These are phyloP conservation scores for Beverwykella pulmonaria DNA, from an alignment of 495 filamentous ascomycete species.

Conservation along the genomic window DNA sequence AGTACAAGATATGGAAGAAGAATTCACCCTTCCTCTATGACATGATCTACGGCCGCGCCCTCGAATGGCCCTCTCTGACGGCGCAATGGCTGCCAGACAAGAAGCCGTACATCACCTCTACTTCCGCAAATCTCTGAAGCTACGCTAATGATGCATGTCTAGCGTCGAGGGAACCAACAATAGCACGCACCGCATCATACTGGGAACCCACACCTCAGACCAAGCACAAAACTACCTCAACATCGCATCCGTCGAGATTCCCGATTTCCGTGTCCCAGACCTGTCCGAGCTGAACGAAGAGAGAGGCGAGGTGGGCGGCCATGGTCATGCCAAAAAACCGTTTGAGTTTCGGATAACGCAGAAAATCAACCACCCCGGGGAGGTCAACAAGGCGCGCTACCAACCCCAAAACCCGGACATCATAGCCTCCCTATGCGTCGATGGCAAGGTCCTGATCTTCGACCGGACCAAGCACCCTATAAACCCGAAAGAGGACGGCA, in stretches of 20 bases:
- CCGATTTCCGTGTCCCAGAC: constrained; percentile 67
- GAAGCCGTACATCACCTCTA: constrained; percentile 62
- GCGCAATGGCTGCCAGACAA: constrained; percentile 98
- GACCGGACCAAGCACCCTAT: constrained; percentile 92
- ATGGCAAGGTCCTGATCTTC: constrained; percentile 87
- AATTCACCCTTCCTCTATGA: constrained; percentile 96
- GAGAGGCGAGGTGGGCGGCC: constrained; percentile 89
- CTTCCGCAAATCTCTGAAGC: background rate
- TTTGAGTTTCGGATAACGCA: constrained; percentile 87
- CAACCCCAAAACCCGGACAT: constrained; percentile 97
- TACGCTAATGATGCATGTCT: constrained; percentile 8
- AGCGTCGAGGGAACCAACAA: constrained; percentile 81
- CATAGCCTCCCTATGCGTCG: constrained; percentile 89
- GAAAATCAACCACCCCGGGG: constrained; percentile 92
- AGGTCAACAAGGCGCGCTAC: constrained; percentile 98
- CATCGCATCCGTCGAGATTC: constrained; percentile 88
- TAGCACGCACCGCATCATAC: constrained; percentile 84
- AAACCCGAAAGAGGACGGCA: constrained; percentile 60
- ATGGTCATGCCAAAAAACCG: constrained; percentile 71
- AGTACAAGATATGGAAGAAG: constrained; percentile 99
- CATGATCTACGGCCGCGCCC: constrained; percentile 65
- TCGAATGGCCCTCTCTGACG: constrained; percentile 97
- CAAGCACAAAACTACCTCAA: constrained; percentile 90
- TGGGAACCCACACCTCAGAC: constrained; percentile 92
- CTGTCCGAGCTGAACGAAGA: constrained; percentile 81